These are phyloP conservation scores for Puccinia polysora DNA, from an alignment of 1,284 basidiomycete genomes.

Conservation along the genomic window DNA sequence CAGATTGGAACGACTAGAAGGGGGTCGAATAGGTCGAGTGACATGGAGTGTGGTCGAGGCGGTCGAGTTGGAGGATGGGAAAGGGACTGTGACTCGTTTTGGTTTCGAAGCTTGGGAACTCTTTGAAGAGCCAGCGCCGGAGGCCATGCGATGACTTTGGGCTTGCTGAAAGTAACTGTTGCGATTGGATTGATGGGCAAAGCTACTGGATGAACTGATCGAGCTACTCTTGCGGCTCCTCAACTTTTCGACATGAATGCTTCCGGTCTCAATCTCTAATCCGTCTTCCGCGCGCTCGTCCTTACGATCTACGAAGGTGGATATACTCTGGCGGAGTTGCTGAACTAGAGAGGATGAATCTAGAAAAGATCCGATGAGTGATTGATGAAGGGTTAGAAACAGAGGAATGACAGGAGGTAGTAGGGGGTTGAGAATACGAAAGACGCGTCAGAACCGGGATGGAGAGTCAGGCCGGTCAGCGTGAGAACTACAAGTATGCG, in stretches of 20 bases:
- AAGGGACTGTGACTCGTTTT: conserved; percentile 36
- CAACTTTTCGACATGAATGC: conserved; percentile 25
- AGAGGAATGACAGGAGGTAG: neutral
- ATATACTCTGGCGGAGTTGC: conserved; percentile 11
- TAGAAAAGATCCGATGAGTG: neutral
- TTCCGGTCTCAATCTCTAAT: conserved; percentile 35
- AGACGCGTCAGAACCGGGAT: no score
- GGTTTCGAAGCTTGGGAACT: conserved; percentile 24
- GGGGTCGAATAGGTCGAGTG: neutral
- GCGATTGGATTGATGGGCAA: neutral
- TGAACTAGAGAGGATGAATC: conserved; percentile 9
- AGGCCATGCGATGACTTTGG: neutral
- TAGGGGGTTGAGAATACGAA: neutral
- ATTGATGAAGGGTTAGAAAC: neutral
- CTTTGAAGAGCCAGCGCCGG: neutral
- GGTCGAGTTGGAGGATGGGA: conserved; percentile 11
- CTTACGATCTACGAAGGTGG: conserved; percentile 24
- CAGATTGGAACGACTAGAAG: neutral
- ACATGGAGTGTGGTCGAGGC: neutral
- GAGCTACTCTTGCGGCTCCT: conserved; percentile 26
- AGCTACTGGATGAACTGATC: conserved; percentile 31
- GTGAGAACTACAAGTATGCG: no score
- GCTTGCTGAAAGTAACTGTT: conserved; percentile 13
- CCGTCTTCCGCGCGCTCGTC: conserved; percentile 37
- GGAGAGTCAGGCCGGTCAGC: neutral